Evolutionary conservation across 768 basidiomycete genomes (phyloP).

Genomic region (Leccinum disarticulatum): DNA sequence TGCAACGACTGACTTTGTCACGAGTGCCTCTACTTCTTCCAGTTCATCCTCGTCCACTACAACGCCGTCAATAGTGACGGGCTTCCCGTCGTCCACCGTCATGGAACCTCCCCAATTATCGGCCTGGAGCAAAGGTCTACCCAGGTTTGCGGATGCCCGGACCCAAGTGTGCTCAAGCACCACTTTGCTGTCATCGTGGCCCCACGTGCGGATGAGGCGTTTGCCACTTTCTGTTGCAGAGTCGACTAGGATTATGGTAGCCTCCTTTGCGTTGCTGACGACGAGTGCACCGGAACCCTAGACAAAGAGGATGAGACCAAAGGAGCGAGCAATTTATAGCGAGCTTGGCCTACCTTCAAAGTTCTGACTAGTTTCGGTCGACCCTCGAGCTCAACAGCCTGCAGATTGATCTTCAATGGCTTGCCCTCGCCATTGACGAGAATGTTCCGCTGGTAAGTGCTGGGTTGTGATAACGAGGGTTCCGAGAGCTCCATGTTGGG

Average conservation of each 20-base stretch:
- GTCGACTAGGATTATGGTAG: slow-evolving; percentile 62
- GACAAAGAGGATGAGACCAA: slow-evolving; percentile 10
- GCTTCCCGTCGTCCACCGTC: slow-evolving; percentile 34
- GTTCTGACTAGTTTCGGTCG: slow-evolving; percentile 53
- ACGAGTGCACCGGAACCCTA: slow-evolving; percentile 59
- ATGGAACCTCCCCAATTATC: slow-evolving; percentile 55
- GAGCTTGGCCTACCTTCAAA: slow-evolving; percentile 41
- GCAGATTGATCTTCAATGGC: slow-evolving; percentile 53
- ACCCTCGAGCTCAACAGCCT: slow-evolving; percentile 50
- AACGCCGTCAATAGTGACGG: slow-evolving; percentile 34
- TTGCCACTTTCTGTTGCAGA: slow-evolving; percentile 49
- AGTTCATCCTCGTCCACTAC: slow-evolving; percentile 38
- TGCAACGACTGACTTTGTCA: slow-evolving; percentile 44
- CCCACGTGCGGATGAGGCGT: slow-evolving; percentile 60
- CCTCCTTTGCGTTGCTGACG: slow-evolving; percentile 48
- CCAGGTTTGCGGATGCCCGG: slow-evolving; percentile 41
- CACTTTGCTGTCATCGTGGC: slow-evolving; percentile 44
- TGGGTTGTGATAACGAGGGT: slow-evolving; percentile 14
- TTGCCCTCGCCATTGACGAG: slow-evolving; percentile 42
- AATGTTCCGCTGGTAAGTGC: slow-evolving; percentile 23
- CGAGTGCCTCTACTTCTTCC: slow-evolving; percentile 37
- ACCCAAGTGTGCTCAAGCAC: slow-evolving; percentile 59
- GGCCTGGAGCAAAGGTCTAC: slow-evolving; percentile 42
- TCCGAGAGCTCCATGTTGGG: slow-evolving; percentile 24
- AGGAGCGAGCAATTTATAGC: background rate